phyloP scores from a whole-genome alignment of 140 eudicot species.

The Eryngium alpinum region DNA sequence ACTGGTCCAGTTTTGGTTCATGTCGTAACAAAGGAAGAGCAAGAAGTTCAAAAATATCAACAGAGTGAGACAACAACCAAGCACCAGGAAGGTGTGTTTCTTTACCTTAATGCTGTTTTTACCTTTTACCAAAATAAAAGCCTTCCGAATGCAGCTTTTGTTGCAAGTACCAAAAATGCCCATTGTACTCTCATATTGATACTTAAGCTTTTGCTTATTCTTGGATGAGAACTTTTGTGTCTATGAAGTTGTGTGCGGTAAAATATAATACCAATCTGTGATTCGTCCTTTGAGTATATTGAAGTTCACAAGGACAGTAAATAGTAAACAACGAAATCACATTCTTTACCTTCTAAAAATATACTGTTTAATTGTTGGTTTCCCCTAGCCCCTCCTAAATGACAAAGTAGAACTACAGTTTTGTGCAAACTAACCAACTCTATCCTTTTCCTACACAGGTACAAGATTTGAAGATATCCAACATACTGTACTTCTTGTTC shows the following conservation, averaged over 20 bases:
- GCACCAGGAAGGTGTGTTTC: constrained; percentile 38
- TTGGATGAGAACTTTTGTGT: not conserved
- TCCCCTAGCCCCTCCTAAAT: not conserved
- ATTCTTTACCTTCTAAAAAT: not conserved
- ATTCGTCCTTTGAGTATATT: not conserved
- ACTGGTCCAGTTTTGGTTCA: constrained; percentile 92
- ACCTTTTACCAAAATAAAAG: not conserved
- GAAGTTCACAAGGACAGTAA: not conserved
- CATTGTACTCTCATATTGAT: no score
- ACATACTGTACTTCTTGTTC: not conserved
- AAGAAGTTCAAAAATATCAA: constrained; percentile 30
- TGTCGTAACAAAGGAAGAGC: constrained; percentile 68
- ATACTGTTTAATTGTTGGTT: not conserved
- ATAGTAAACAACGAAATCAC: not conserved
- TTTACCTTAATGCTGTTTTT: constrained; percentile 5
- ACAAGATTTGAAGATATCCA: not conserved
- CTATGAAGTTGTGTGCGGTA: not conserved
- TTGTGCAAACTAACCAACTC: not conserved
- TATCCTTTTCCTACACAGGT: not conserved
- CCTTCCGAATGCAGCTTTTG: not conserved
- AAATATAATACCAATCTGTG: not conserved
- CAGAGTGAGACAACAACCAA: constrained; percentile 23
- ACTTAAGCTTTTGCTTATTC: not conserved
- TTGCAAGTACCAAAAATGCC: not conserved
- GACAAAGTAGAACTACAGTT: not conserved